Base-by-base conservation (phyloP, 2,329 filamentous ascomycete species). In the Alternaria sp. region DNA sequence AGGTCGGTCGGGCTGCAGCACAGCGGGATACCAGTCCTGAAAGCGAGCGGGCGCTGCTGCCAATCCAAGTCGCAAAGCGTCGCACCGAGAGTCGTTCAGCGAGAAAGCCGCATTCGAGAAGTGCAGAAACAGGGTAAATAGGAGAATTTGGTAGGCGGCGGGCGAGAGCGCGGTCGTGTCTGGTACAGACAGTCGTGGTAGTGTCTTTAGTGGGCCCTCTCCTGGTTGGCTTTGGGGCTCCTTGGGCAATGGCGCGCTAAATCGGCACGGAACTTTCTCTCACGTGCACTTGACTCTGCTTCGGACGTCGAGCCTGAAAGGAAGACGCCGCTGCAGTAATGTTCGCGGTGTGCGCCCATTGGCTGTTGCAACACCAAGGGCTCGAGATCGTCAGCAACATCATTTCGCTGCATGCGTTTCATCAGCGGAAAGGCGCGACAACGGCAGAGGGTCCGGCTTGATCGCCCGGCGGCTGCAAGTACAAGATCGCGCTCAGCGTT, bases 401-500 rank as follows among this genome's bases (percentile, higher is more conserved):
- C 36, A 44, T 39, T 54, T 56, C 56, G 44, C 47, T 49, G 18
- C 24, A 48, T 22, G 47, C 54, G 64, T 70, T 66, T 69, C 66
- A 68, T 28, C 51, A 46, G 48, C 65, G 43, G 32, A 51, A 36
- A 65, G 54, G 56, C 63, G 64, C 65, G 56, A 65, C 62, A 59
- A 59, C 67, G 49, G 41, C 32, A 49, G n/a, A 41, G 47, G 32
- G 54, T 32, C 59, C 55, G 58, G 46, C 39, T 41, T 54, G 46
- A 38, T 39, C 56, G 56, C 38, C 39, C 58, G 57, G 66, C 68
- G 63, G 55, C 59, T 67, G 63, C 52, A 43, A 51, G 39, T 56
- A 51, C 41, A 46, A 32, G 30, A 51, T 51, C 51, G 58, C 55
- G n/a, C 34, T 59, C 55, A 69, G 65, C 64, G 74, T 77, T 77